Base-by-base conservation (phyloP, 73 alveolate species). In the Paramecium pentaurelia region DNA sequence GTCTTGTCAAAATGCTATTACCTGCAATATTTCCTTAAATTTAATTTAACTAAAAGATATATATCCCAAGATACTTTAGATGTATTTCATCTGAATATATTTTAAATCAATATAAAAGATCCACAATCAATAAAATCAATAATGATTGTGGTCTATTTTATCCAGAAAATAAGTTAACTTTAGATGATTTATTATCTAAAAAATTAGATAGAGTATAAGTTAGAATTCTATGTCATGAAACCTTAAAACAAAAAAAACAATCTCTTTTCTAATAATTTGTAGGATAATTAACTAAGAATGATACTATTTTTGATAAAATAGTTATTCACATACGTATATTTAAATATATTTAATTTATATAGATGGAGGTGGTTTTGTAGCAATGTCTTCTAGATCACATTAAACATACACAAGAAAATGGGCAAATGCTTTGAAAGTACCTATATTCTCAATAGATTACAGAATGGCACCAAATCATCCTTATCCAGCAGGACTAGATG, bases 321-420 rank as follows among this genome's bases (percentile, higher is more conserved):
- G 92, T 98, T 32, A 86, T 98, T 47, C 99, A 98, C 93, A 87
- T 97, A 18, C 99, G 49, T 64, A 64, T 12, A 64, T 64, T 0
- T 28, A 64, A 28, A 7, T 64, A 8, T 64, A 14, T 64, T 28
- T 12, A 54, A 4, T 54, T 18, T 18, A 54, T 18, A 64, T 25
- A 64, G 84, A 98, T 95, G 99, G 99, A 37, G 99, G 99, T 18
- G 99, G 99, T 3, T 98, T 97, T 93, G 97, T 98, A 9, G 97
- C 98, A 12, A 95, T 97, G 98, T 94, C 99, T n/a, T 97, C 99
- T 5, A 86, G 96, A 30, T 95, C 98, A 3, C 99, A 97, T 93
- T 93, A 96, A 92, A 92, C 94, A 77, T 97, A 97, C 90, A 94
- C 99, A 37, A 89, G 99, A 60, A 86, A 93, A 87, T 97, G 99